phyloP scores from a whole-genome alignment of 2,329 filamentous ascomycete genomes.

The Cladophialophora carrionii region DNA sequence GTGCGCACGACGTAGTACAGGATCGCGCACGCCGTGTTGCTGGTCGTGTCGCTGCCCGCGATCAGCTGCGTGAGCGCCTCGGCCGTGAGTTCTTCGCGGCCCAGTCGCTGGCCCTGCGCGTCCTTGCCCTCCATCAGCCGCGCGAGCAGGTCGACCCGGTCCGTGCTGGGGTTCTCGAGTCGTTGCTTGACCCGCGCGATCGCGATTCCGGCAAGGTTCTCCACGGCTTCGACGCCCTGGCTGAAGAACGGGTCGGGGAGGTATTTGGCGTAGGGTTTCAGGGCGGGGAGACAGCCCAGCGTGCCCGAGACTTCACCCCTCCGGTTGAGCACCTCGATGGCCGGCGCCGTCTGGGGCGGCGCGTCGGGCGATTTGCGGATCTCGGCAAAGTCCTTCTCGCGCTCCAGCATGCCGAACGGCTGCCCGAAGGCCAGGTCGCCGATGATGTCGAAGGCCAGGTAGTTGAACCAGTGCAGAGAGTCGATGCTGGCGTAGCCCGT shows the following conservation, averaged over 20 bases:
- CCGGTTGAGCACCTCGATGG: constrained; percentile 85
- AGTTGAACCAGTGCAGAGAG: constrained; percentile 80
- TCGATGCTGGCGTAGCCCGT: constrained; percentile 67
- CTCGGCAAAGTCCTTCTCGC: constrained; percentile 76
- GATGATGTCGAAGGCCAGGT: constrained; percentile 64
- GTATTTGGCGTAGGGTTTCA: constrained; percentile 80
- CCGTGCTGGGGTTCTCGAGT: constrained; percentile 62
- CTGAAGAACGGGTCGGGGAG: constrained; percentile 81
- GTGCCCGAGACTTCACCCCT: constrained; percentile 83
- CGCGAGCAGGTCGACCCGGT: constrained; percentile 77
- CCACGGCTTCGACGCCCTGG: constrained; percentile 72
- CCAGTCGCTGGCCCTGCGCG: constrained; percentile 73
- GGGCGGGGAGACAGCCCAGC: constrained; percentile 70
- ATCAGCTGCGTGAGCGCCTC: constrained; percentile 89
- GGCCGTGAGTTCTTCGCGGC: constrained; percentile 78
- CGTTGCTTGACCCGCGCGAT: constrained; percentile 77
- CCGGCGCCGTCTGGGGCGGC: constrained; percentile 70
- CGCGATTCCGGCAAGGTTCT: constrained; percentile 84
- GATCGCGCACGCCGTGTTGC: constrained; percentile 78
- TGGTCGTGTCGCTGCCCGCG: constrained; percentile 68
- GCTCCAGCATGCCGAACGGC: constrained; percentile 80
- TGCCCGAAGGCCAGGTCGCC: constrained; percentile 70
- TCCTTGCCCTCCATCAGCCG: constrained; percentile 85
- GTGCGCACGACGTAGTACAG: constrained; percentile 74
- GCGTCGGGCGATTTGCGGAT: constrained; percentile 65